A percentile compares a stretch with the other conserved stretches of the same genome.
Evolutionary conservation across 2,329 filamentous ascomycete species (phyloP).

Genomic region (Aspergillus sp.): DNA sequence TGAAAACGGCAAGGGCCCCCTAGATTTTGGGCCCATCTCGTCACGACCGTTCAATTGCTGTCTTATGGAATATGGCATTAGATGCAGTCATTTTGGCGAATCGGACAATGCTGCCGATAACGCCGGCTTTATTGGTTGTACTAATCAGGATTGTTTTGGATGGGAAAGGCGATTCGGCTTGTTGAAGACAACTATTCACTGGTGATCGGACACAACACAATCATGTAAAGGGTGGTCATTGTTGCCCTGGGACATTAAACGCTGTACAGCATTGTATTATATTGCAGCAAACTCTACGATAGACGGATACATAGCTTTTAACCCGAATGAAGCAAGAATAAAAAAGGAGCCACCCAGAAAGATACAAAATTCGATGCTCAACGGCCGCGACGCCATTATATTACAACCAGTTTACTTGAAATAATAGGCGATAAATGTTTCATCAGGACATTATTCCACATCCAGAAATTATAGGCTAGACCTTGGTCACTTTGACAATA

Average conservation of each 20-base stretch:
- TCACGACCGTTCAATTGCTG: slow-evolving; percentile 69
- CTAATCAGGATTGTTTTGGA: slow-evolving; percentile 41
- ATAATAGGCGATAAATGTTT: not conserved
- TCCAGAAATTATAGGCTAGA: slow-evolving; percentile 24
- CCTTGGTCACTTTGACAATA: slow-evolving; percentile 54
- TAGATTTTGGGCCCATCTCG: slow-evolving; percentile 32
- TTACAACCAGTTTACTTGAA: slow-evolving; percentile 1
- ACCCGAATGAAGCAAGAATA: not conserved
- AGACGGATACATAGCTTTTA: not conserved
- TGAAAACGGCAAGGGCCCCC: slow-evolving; percentile 19
- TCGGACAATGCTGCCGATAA: slow-evolving; percentile 43
- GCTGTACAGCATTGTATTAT: not conserved
- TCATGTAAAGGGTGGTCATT: not conserved
- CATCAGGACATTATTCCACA: not conserved
- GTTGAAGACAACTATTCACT: slow-evolving; percentile 62
- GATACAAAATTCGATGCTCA: not conserved
- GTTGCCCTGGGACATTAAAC: not conserved
- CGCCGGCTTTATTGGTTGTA: slow-evolving; percentile 35
- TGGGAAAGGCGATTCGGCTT: slow-evolving; percentile 67
- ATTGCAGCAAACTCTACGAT: too few species aligned
- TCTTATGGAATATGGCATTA: slow-evolving; percentile 68
- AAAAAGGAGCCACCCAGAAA: not conserved
- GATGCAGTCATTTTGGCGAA: slow-evolving; percentile 26
- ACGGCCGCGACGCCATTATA: slow-evolving; percentile 1
- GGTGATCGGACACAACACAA: slow-evolving; percentile 8